Percentiles rank a stretch among this genome's conserved stretches.
These are phyloP conservation scores for Hypomontagnella monticulosa DNA, from an alignment of 495 filamentous ascomycete species.

Conservation along the genomic window DNA sequence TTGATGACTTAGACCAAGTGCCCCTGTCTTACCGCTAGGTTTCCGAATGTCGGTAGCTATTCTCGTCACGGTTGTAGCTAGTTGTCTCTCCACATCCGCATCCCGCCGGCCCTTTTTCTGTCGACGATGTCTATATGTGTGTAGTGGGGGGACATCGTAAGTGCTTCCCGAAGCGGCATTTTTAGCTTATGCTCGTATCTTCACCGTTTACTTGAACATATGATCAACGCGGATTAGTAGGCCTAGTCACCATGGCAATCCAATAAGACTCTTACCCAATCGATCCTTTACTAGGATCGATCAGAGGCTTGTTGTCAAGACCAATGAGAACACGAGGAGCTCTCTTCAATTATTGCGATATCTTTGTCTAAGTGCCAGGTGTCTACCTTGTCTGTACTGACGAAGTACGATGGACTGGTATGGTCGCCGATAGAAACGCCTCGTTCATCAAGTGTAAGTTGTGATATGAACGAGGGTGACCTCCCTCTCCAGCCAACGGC, in stretches of 20 bases:
- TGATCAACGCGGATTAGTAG: no score
- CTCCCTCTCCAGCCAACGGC: neutral
- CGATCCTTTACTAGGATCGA: no score
- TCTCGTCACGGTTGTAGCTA: conserved; percentile 27
- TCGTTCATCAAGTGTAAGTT: neutral
- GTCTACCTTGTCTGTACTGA: neutral
- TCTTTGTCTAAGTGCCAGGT: neutral
- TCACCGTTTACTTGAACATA: neutral
- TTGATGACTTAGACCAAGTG: neutral
- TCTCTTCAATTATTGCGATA: neutral
- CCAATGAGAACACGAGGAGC: neutral
- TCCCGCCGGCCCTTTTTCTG: conserved; percentile 29
- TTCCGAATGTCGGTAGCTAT: conserved; percentile 22
- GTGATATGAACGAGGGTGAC: no score
- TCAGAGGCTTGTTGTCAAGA: neutral
- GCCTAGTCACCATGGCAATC: no score
- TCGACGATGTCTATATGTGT: conserved; percentile 13
- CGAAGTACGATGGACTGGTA: no score
- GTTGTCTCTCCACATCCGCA: neutral
- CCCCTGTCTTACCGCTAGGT: neutral
- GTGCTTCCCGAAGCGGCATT: neutral
- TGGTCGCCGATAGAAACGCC: neutral
- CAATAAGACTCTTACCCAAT: no score
- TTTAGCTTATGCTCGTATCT: conserved; percentile 8
- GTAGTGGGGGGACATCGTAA: conserved; percentile 9